Evolutionary conservation across 2,329 filamentous ascomycete genomes (phyloP).

Genomic region (Hypoxylon sp.): DNA sequence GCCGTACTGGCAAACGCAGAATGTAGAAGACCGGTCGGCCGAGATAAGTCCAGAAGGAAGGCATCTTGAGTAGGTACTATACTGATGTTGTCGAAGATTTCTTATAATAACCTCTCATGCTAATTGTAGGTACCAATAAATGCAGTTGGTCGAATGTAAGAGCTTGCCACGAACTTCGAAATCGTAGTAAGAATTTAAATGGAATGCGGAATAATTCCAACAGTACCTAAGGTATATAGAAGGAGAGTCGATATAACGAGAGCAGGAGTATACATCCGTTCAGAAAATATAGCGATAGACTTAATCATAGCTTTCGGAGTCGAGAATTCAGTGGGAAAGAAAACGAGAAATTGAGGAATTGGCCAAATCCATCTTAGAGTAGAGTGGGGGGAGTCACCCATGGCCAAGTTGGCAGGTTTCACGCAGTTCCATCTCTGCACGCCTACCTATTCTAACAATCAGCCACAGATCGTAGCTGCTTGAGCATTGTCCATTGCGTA

Average conservation of each 20-base stretch:
- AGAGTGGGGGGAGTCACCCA: background rate
- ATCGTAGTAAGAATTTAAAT: background rate
- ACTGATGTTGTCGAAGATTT: background rate
- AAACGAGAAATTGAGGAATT: constrained; percentile 1
- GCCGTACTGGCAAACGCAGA: background rate
- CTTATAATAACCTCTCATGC: background rate
- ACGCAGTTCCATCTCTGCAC: constrained; percentile 2
- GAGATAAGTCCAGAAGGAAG: background rate
- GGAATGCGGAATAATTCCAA: background rate
- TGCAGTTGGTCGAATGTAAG: background rate
- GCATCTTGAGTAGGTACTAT: background rate
- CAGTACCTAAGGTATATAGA: background rate
- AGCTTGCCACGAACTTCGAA: background rate
- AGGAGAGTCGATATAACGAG: background rate
- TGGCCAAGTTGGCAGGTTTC: background rate
- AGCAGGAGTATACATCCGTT: background rate
- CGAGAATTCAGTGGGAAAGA: background rate
- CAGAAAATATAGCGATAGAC: background rate
- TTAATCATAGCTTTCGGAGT: background rate
- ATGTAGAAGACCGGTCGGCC: background rate
- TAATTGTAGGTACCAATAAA: background rate
- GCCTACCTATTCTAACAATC: background rate
- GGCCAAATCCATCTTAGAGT: background rate
- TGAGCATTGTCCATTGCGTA: background rate
- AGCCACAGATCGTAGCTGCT: background rate